Base-by-base conservation (phyloP, 768 basidiomycete genomes). In the Boletus sp. region DNA sequence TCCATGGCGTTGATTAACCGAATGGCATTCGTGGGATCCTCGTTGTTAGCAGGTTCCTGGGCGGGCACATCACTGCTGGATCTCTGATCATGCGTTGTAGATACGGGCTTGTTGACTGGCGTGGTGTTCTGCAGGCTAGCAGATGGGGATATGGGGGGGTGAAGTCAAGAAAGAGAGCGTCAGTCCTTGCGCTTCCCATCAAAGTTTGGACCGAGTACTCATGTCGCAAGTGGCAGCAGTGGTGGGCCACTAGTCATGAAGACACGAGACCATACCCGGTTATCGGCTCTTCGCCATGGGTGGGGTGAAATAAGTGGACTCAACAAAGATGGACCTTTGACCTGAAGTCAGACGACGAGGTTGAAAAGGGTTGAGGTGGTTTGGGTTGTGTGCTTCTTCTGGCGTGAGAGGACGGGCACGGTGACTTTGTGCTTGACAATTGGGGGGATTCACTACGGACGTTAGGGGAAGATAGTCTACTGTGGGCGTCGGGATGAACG, bases 341-440 rank as follows among this genome's bases (percentile, higher is more conserved):
- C n/a, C n/a, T n/a, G n/a, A n/a, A n/a, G n/a, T n/a, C 62, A n/a
- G 67, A 62, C 7, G 75, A 52, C n/a, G 75, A 54, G 54, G 74
- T 70, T 15, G 76, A 69, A 34, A 77, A 64, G 25, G 64, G 64
- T 7, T 47, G 56, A 7, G 41, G 9, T 0, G 66, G 47, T 38
- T 66, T 68, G 17, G 73, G 66, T 53, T 77, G 67, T 64, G 79
- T 65, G 66, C 73, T 65, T 48, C 67, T 66, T 29, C 67, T 62
- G 30, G 70, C 58, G 71, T 72, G 74, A 21, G 71, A 56, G 53
- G 75, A 65, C 0, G 74, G 47, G 4, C 71, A 68, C 8, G 67
- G 59, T 42, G 77, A 74, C 62, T 72, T 75, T 65, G 52, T 50
- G 65, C 15, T 38, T 57, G 44, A 43, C 44, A 41, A 62, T 63